A percentile compares a stretch with the other conserved stretches of the same genome.
phyloP scores from a whole-genome alignment of 2,329 filamentous ascomycete species.

The Pseudogymnoascus sp. region DNA sequence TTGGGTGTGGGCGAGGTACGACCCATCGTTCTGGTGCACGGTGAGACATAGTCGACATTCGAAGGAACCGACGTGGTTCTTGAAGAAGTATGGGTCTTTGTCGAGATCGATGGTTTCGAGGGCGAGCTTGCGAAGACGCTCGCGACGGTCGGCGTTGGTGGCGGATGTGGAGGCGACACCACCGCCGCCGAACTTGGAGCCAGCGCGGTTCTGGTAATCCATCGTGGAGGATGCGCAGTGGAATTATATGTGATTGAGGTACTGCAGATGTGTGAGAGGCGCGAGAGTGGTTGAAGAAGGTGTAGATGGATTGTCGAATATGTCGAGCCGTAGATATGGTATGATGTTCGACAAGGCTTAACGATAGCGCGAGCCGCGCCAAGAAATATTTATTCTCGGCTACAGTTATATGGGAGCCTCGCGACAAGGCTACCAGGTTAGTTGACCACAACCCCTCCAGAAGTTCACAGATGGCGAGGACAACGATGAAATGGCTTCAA shows the following conservation, averaged over 20 bases:
- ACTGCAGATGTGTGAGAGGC: background rate
- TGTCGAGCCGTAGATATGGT: background rate
- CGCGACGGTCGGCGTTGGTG: slow-evolving; percentile 93
- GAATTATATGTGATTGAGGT: background rate
- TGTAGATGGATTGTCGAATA: background rate
- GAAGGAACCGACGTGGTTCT: slow-evolving; percentile 97
- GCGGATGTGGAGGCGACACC: slow-evolving; percentile 90
- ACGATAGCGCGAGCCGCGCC: background rate
- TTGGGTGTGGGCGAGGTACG: slow-evolving; percentile 96
- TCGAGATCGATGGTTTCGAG: slow-evolving; percentile 98
- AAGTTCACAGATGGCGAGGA: background rate
- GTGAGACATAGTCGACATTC: slow-evolving; percentile 96
- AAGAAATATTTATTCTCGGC: slow-evolving; percentile 9
- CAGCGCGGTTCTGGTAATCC: slow-evolving; percentile 84
- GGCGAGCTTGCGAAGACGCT: slow-evolving; percentile 94
- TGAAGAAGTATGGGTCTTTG: slow-evolving; percentile 99
- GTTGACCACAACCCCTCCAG: slow-evolving; percentile 1
- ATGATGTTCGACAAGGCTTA: slow-evolving; percentile 5
- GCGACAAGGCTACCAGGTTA: slow-evolving; percentile 8
- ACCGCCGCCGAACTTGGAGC: slow-evolving; percentile 95
- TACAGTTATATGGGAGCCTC: slow-evolving; percentile 1
- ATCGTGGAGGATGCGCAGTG: slow-evolving; percentile 33
- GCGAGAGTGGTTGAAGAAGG: background rate
- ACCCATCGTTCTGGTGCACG: slow-evolving; percentile 97
- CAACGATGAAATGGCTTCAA: slow-evolving; percentile 16